phyloP scores from a whole-genome alignment of 352 stramenopile species.

The Pythium grandisporangium region DNA sequence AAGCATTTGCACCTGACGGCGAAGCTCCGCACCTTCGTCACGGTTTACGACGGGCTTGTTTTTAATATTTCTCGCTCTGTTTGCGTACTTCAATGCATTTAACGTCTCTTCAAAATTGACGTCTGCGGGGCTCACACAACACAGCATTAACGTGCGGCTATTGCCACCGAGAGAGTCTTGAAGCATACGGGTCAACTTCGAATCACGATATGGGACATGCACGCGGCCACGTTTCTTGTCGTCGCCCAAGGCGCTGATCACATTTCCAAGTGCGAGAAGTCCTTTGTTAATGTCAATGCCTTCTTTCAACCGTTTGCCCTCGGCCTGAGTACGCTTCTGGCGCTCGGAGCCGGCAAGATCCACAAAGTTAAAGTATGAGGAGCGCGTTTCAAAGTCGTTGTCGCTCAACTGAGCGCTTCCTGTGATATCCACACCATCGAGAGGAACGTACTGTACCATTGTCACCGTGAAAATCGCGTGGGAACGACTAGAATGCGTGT shows the following conservation, averaged over 20 bases:
- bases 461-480: constrained; percentile 90
- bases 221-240: constrained; percentile 85
- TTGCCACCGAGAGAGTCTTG: constrained; percentile 91
- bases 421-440: constrained; percentile 31
- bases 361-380: constrained; percentile 89
- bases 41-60: constrained; percentile 86
- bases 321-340: constrained; percentile 93
- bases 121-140: constrained; percentile 88
- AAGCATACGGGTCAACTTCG: constrained; percentile 91
- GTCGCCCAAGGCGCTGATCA: constrained; percentile 95
- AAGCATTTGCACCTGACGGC: constrained; percentile 69
- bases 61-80: constrained; percentile 86
- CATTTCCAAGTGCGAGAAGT: constrained; percentile 94
- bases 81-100: constrained; percentile 90
- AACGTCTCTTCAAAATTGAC: constrained; percentile 90
- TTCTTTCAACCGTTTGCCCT: constrained; percentile 90
- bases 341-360: constrained; percentile 89
- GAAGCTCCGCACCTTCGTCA: constrained; percentile 72
- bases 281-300: constrained; percentile 99
- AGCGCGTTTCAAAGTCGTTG: constrained; percentile 69
- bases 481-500: constrained; percentile 85
- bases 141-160: constrained; percentile 88
- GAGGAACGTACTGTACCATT: constrained; percentile 71
- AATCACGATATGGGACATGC: constrained; percentile 93
- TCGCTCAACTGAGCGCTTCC: constrained; percentile 29